Evolutionary conservation across 2,329 filamentous ascomycete species (phyloP).

Genomic region (Talaromyces sp.): DNA sequence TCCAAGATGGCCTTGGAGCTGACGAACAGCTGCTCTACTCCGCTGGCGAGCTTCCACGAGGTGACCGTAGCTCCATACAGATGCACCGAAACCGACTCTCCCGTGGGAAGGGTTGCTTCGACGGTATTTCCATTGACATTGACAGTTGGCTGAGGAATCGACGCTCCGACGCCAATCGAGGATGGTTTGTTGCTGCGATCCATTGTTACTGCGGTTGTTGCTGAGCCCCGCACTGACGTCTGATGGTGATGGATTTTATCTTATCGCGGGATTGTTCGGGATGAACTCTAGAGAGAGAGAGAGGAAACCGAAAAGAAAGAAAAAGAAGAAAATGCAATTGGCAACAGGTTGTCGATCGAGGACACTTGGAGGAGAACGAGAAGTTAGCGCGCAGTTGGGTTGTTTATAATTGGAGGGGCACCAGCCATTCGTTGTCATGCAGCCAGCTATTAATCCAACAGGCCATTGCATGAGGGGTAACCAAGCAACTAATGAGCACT

Average conservation of each 20-base stretch:
- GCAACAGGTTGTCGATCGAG: neutral
- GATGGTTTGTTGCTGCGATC: constrained; percentile 80
- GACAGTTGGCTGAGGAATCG: constrained; percentile 71
- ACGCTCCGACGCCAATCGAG: constrained; percentile 68
- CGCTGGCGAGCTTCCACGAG: constrained; percentile 80
- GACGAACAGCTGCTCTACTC: constrained; percentile 79
- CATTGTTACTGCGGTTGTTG: constrained; percentile 46
- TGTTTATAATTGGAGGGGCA: neutral
- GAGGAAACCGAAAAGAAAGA: neutral
- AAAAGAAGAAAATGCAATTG: neutral
- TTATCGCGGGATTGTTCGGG: neutral
- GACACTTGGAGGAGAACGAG: neutral
- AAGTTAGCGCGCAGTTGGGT: neutral
- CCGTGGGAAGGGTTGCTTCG: constrained; percentile 73
- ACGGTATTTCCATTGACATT: constrained; percentile 69
- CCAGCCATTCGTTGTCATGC: neutral
- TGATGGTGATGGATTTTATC: neutral
- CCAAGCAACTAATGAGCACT: too few relatives aligned
- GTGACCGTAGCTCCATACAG: constrained; percentile 90
- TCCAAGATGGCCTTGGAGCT: constrained; percentile 76
- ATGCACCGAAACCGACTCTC: constrained; percentile 78
- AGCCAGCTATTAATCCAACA: neutral
- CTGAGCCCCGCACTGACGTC: neutral
- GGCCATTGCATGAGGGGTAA: neutral
- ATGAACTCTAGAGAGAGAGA: neutral